Evolutionary conservation across 345 rosid species (phyloP), one percentile per base, ranked within the genome.

Genomic region (Nasturtium officinale): DNA sequence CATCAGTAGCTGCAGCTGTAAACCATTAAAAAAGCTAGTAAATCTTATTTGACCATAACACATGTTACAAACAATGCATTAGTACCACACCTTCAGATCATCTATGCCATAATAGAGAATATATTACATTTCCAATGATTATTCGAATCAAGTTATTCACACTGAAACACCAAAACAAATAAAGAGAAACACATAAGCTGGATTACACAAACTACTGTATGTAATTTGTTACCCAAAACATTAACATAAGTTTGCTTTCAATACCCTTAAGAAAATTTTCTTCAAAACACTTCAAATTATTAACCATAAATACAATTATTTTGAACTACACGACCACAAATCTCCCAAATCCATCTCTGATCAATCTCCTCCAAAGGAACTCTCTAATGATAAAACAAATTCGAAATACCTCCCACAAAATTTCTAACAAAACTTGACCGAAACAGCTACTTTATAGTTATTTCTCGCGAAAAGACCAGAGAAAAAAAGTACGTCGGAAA

Each of bases 1-100:
- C 82, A 60, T 77, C 92, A 37, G 71, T 79, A 78, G 23, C 76
- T 17, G 55, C 81, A 77, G n/a, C 64, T 18, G 48, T 48, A 37
- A 30, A 11, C 20, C 67, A 59, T 32, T 46, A 32, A 59, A 46
- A 72, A 72, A 58, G 45, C 55, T 30, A 2, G 6, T 13, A 12
- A 40, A 40, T 40, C 16, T 40, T 40, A 53, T 20, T 48, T 43
- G 4, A 60, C 40, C 11, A 58, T 23, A 3, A 50, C 61, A 38
- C 16, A 66, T 18, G 54, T 58, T 74, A 59, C n/a, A 66, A 67
- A 74, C 55, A 66, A 59, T 0, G 37, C 67, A 15, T 74, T 18
- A 16, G 40, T 13, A 28, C 42, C 20, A 40, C 62, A 67, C 9
- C 26, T 52, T 67, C 26, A 16, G 50, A 50, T 37, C n/a, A 67